Conservation (phyloP, 768 basidiomycete species). For the Leucocoprinus birnbaumii region DNA sequence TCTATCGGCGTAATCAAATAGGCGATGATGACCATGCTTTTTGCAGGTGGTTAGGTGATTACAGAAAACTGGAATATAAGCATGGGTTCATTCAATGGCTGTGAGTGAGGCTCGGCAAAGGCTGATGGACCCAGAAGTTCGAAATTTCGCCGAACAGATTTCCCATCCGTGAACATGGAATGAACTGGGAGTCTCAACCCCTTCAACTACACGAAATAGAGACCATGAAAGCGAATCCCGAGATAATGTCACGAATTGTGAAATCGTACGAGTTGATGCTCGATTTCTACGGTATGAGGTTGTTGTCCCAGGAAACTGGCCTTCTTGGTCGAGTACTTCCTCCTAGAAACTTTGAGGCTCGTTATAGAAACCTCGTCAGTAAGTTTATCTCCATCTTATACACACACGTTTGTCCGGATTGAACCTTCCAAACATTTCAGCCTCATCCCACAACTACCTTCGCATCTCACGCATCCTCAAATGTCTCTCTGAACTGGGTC, state of each 20-base stretch:
- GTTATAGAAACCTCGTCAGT: conserved; percentile 68
- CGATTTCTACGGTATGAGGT: conserved; percentile 77
- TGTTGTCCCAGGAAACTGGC: conserved; percentile 56
- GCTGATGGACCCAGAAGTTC: neutral
- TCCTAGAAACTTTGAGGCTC: conserved; percentile 45
- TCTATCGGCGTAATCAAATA: neutral
- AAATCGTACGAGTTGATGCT: conserved; percentile 72
- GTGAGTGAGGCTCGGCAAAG: conserved; percentile 35
- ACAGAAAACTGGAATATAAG: conserved; percentile 57
- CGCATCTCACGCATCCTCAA: conserved; percentile 78
- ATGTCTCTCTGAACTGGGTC: conserved; percentile 66
- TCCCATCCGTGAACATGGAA: conserved; percentile 70
- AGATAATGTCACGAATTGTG: conserved; percentile 47
- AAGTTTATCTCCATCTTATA: conserved; percentile 28
- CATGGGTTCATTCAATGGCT: conserved; percentile 82
- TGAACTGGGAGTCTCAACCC: conserved; percentile 67
- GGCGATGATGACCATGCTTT: neutral
- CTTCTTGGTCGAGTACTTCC: conserved; percentile 49
- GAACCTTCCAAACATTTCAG: conserved; percentile 27
- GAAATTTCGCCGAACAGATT: conserved; percentile 41
- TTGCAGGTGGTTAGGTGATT: conserved; percentile 65
- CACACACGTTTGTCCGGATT: neutral
- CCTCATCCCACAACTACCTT: conserved; percentile 70
- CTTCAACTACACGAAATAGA: conserved; percentile 64
- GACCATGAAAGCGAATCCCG: conserved; percentile 48